These are phyloP conservation scores for Nymphaea colorata DNA, from an alignment of 164 flowering plant genomes.

Conservation along the genomic window DNA sequence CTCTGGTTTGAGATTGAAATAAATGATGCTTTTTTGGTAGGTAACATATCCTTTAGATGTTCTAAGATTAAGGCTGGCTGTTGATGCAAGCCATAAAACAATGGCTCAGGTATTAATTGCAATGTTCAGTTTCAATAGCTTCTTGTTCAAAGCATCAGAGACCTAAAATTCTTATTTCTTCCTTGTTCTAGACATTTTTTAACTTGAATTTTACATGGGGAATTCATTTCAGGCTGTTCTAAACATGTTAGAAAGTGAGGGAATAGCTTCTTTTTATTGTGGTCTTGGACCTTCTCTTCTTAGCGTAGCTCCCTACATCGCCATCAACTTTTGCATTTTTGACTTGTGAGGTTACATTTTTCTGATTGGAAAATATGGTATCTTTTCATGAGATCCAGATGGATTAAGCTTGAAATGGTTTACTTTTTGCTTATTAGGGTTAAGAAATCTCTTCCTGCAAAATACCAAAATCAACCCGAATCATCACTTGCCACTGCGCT, in stretches of 20 bases:
- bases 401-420: too few relatives aligned
- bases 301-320: slow-evolving; percentile 97
- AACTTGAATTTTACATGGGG: neutral
- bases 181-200: neutral
- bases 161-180: neutral
- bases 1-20: too few relatives aligned
- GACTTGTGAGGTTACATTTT: slow-evolving; percentile 63
- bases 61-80: slow-evolving; percentile 84
- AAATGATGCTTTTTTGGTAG: slow-evolving; percentile 19
- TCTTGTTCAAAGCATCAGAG: too few relatives aligned
- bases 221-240: slow-evolving; percentile 58
- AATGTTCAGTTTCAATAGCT: neutral
- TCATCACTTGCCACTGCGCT: slow-evolving; percentile 66
- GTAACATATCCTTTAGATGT: slow-evolving; percentile 96
- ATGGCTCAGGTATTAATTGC: slow-evolving; percentile 66
- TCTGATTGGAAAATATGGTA: neutral
- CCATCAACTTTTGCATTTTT: slow-evolving; percentile 87
- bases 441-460: slow-evolving; percentile 85
- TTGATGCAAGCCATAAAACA: slow-evolving; percentile 73
- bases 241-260: slow-evolving; percentile 87
- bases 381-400: too few relatives aligned
- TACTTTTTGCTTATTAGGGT: slow-evolving; percentile 27
- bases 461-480: slow-evolving; percentile 67
- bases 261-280: slow-evolving; percentile 71
- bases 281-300: slow-evolving; percentile 97